These are phyloP conservation scores for Flueggea neowawraea DNA, from an alignment of 441 rosid genomes.

Conservation along the genomic window DNA sequence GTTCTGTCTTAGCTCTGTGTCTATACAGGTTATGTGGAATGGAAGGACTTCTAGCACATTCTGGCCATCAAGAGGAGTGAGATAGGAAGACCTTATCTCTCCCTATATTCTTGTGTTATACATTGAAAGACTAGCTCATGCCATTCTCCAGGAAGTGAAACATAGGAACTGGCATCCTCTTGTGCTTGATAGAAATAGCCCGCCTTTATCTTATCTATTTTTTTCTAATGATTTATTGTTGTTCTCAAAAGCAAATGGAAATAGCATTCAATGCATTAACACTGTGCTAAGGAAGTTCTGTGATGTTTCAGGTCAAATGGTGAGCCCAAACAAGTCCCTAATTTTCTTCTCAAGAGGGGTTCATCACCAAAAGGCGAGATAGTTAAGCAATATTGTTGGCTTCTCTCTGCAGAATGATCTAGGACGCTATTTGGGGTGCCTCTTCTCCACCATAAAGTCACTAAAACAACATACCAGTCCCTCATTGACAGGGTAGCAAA, in stretches of 20 bases:
- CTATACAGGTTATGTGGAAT: not conserved
- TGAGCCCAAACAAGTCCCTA: too few species aligned
- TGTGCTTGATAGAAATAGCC: not conserved
- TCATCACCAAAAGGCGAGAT: not conserved
- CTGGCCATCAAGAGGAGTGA: not conserved
- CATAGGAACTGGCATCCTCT: not conserved
- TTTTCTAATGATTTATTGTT: slow-evolving; percentile 1
- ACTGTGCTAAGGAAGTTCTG: not conserved
- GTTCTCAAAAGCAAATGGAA: not conserved
- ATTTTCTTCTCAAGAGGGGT: not conserved
- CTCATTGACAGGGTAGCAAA: too few species aligned
- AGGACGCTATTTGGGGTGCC: not conserved
- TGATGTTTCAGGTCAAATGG: not conserved
- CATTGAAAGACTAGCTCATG: not conserved
- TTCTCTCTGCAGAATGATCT: not conserved
- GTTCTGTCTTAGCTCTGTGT: too few species aligned
- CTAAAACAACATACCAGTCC: not conserved
- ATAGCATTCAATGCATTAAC: not conserved
- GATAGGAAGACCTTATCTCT: not conserved
- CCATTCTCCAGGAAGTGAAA: too few species aligned
- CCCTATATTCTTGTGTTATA: not conserved
- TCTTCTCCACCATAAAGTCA: not conserved
- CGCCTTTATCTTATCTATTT: not conserved
- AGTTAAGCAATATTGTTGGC: too few species aligned
- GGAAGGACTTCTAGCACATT: not conserved